Percentiles rank a stretch among this genome's conserved stretches.
Conservation (phyloP, 306 rosid species). For the Cicer yamashitae region DNA sequence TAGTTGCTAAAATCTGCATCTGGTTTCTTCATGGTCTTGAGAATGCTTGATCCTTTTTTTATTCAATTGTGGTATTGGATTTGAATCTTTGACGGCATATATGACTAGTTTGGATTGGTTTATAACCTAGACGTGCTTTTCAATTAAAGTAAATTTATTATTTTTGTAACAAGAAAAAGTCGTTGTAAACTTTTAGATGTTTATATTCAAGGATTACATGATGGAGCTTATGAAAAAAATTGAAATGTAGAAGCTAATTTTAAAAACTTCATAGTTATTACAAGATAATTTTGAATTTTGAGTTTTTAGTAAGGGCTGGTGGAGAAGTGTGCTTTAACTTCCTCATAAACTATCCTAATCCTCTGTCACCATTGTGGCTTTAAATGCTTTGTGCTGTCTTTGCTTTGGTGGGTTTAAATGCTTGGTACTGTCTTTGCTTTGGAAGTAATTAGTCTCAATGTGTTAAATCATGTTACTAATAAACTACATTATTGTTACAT, state of each 20-base stretch:
- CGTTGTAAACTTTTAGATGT: not conserved
- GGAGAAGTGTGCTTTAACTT: not conserved
- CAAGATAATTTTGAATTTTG: not conserved
- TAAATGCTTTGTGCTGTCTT: conserved; percentile 20
- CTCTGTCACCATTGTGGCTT: not conserved
- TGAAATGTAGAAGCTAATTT: not conserved
- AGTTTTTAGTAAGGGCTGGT: not conserved
- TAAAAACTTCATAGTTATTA: not conserved
- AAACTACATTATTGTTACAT: conserved; percentile 7
- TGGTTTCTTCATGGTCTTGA: conserved; percentile 10
- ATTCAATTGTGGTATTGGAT: not conserved
- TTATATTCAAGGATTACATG: not conserved
- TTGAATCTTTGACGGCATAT: not conserved
- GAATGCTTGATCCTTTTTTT: not conserved
- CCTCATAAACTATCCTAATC: not conserved
- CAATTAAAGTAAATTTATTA: not conserved
- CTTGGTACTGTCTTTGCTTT: conserved; percentile 16
- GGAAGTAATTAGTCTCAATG: conserved; percentile 10
- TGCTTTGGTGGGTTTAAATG: conserved; percentile 5
- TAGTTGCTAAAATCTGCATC: not conserved
- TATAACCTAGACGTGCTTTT: too few relatives aligned
- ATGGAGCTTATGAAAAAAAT: not conserved
- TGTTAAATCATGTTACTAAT: conserved; percentile 23
- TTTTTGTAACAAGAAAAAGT: not conserved
- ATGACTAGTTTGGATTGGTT: not conserved